Evolutionary conservation across 176 grass and related monocot genomes (phyloP).

Genomic region (maize (Zea mays)): DNA sequence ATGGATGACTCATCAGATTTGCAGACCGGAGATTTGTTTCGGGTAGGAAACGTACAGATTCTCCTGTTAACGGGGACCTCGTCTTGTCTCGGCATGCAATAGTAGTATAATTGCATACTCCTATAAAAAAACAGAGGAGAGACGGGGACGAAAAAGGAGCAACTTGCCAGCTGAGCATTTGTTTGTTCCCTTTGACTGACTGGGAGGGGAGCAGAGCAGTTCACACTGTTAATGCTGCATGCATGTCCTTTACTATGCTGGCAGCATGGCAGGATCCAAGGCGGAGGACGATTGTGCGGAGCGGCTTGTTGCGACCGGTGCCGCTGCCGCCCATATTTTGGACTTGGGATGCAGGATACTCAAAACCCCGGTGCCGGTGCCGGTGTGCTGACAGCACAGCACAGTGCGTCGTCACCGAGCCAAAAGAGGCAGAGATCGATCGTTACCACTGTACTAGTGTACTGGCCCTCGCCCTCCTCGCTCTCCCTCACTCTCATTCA

Average conservation of each 20-base stretch:
- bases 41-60: slow-evolving; percentile 19
- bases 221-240: background rate
- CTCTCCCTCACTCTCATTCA: background rate
- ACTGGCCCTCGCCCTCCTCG: background rate
- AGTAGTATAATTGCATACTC: background rate
- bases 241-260: background rate
- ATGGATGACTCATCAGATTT: background rate
- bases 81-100: background rate
- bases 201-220: no score
- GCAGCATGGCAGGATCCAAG: slow-evolving; percentile 22
- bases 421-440: background rate
- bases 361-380: background rate
- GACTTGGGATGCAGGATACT: background rate
- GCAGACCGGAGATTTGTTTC: background rate
- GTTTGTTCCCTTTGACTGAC: slow-evolving; percentile 13
- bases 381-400: background rate
- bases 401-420: background rate
- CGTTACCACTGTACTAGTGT: background rate
- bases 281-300: background rate
- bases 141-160: background rate
- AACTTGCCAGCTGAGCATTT: slow-evolving; percentile 8
- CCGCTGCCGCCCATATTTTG: no score
- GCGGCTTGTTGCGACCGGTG: background rate
- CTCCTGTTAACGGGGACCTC: slow-evolving; percentile 12
- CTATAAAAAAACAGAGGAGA: background rate